Evolutionary conservation across 306 rosid genomes (phyloP).

Genomic region (Rubus idaeus): DNA sequence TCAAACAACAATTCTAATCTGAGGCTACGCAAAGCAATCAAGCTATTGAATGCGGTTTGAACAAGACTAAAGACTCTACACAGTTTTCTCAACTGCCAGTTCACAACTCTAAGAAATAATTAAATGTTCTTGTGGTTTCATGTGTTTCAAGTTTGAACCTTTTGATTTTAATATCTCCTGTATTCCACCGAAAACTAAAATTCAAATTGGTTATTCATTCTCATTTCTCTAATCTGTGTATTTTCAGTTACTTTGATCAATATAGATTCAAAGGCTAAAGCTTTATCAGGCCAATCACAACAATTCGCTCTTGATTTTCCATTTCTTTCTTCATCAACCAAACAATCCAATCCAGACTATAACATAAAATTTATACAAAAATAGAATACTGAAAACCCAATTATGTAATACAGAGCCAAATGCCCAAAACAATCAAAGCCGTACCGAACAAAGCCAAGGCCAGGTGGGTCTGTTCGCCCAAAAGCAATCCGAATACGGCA

Average conservation of each 20-base stretch:
- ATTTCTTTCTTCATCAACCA: background rate
- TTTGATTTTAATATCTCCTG: background rate
- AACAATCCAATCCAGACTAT: background rate
- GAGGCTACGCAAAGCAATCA: background rate
- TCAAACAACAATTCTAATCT: constrained; percentile 42
- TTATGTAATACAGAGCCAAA: constrained; percentile 61
- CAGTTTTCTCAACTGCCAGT: constrained; percentile 5
- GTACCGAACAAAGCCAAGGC: constrained; percentile 68
- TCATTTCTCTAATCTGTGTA: background rate
- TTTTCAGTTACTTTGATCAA: background rate
- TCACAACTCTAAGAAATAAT: constrained; percentile 1
- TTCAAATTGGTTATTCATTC: background rate
- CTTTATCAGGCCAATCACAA: no score
- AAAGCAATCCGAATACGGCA: constrained; percentile 62
- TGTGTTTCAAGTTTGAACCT: background rate
- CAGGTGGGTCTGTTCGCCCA: constrained; percentile 64
- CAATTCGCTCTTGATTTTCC: background rate
- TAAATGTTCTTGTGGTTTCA: constrained; percentile 14
- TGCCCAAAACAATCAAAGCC: constrained; percentile 63
- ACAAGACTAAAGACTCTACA: background rate
- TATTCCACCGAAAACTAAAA: no score
- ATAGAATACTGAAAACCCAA: background rate
- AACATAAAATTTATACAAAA: background rate
- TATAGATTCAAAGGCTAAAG: no score
- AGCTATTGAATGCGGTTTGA: background rate